Percentiles rank a stretch among this genome's conserved stretches.
These are phyloP conservation scores for Xylaria polymorpha DNA, from an alignment of 2,329 filamentous ascomycete species.

Conservation along the genomic window DNA sequence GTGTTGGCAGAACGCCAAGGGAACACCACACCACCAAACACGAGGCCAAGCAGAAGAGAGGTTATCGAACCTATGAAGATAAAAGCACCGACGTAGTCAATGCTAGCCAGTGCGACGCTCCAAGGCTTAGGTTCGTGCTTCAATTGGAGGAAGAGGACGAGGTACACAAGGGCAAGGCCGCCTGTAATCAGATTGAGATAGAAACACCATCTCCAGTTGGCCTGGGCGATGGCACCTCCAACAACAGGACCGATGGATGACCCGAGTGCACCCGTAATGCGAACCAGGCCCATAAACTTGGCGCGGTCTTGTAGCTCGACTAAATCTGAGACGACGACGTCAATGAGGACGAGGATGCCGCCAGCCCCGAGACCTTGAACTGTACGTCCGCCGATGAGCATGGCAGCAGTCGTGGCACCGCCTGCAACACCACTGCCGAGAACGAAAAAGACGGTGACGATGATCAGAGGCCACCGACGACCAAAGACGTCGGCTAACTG, in stretches of 20 bases:
- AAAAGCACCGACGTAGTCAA: constrained; percentile 5
- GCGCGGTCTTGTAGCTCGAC: constrained; percentile 59
- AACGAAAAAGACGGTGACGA: constrained; percentile 55
- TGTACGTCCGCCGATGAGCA: constrained; percentile 55
- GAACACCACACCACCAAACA: constrained; percentile 38
- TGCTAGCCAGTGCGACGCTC: neutral
- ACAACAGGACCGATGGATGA: constrained; percentile 48
- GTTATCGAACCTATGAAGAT: constrained; percentile 51
- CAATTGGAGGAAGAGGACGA: constrained; percentile 49
- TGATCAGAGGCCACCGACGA: constrained; percentile 51
- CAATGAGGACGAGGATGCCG: constrained; percentile 53
- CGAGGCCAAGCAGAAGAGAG: constrained; percentile 53
- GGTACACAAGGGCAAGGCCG: constrained; percentile 39
- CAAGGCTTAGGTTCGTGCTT: constrained; percentile 46
- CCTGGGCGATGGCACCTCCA: constrained; percentile 36
- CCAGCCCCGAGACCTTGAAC: constrained; percentile 57
- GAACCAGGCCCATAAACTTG: constrained; percentile 52
- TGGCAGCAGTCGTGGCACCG: constrained; percentile 51
- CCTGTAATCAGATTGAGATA: constrained; percentile 17
- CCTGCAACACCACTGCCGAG: constrained; percentile 61
- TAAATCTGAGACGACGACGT: constrained; percentile 61
- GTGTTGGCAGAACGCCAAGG: constrained; percentile 30
- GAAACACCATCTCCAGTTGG: constrained; percentile 14
- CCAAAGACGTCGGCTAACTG: constrained; percentile 61
- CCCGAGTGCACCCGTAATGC: constrained; percentile 49